Conservation (phyloP, 2,329 filamentous ascomycete species). For the Beauveria sp. region DNA sequence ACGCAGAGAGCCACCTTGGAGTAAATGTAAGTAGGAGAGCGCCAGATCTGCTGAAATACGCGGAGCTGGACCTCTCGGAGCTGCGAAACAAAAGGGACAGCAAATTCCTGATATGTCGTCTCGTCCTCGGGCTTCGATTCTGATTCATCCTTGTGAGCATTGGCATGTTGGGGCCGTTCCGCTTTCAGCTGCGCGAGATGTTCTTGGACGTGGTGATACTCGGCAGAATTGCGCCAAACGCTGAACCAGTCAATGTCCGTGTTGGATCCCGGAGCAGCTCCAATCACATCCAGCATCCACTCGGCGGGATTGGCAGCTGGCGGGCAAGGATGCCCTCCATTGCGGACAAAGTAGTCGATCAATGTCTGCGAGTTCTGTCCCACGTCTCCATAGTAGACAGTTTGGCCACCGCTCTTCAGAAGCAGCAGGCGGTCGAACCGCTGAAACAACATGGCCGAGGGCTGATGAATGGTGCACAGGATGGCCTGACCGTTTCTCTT, state of each 20-base stretch:
- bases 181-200: slow-evolving; percentile 52
- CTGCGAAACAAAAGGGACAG: slow-evolving; percentile 64
- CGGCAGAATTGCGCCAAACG: slow-evolving; percentile 51
- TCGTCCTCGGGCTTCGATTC: slow-evolving; percentile 26
- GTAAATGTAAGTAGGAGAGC: slow-evolving; percentile 82
- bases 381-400: slow-evolving; percentile 76
- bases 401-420: slow-evolving; percentile 65
- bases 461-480: slow-evolving; percentile 43
- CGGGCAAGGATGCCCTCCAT: slow-evolving; percentile 59
- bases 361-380: slow-evolving; percentile 62
- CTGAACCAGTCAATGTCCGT: slow-evolving; percentile 58
- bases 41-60: slow-evolving; percentile 89
- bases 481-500: too few relatives aligned
- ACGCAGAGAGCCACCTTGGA: slow-evolving; percentile 66
- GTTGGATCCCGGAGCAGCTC: slow-evolving; percentile 55
- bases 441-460: slow-evolving; percentile 32
- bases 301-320: slow-evolving; percentile 70
- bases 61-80: slow-evolving; percentile 60
- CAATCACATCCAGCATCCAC: slow-evolving; percentile 63
- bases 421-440: slow-evolving; percentile 69
- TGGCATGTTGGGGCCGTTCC: slow-evolving; percentile 27
- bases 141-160: slow-evolving; percentile 16
- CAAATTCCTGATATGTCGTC: slow-evolving; percentile 64
- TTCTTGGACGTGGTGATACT: slow-evolving; percentile 46
- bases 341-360: slow-evolving; percentile 68